phyloP scores from a whole-genome alignment of 2,329 filamentous ascomycete genomes.

The Aspergillus caelatus region DNA sequence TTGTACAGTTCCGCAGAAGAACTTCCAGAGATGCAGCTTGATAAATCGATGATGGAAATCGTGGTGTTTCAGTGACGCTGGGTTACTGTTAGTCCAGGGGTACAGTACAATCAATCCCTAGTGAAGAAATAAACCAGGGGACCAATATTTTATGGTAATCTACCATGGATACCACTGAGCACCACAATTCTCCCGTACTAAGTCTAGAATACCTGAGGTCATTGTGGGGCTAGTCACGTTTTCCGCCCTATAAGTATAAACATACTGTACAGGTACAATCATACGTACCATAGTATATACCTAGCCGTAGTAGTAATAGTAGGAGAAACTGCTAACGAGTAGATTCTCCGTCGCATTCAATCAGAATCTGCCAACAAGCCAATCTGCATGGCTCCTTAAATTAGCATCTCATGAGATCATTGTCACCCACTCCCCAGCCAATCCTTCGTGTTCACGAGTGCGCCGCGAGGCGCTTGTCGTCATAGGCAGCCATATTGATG shows the following conservation, averaged over 20 bases:
- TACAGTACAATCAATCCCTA: no score
- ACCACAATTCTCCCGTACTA: no score
- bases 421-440: not conserved
- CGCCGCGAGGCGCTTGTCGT: slow-evolving; percentile 20
- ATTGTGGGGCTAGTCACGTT: not conserved
- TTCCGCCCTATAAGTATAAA: not conserved
- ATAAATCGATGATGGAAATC: not conserved
- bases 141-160: no score
- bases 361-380: not conserved
- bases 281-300: no score
- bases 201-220: not conserved
- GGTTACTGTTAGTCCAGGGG: no score
- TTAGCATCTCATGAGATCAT: slow-evolving; percentile 8
- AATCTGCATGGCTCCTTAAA: not conserved
- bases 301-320: not conserved
- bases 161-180: no score
- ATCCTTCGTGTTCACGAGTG: slow-evolving; percentile 6
- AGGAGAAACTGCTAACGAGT: not conserved
- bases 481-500: slow-evolving; percentile 20
- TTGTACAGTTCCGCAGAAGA: not conserved
- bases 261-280: not conserved
- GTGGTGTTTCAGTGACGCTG: no score
- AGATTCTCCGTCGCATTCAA: not conserved
- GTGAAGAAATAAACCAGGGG: no score
- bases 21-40: not conserved